Conservation (phyloP, 139 green algal species). For the Limnomonas spitsbergensis region DNA sequence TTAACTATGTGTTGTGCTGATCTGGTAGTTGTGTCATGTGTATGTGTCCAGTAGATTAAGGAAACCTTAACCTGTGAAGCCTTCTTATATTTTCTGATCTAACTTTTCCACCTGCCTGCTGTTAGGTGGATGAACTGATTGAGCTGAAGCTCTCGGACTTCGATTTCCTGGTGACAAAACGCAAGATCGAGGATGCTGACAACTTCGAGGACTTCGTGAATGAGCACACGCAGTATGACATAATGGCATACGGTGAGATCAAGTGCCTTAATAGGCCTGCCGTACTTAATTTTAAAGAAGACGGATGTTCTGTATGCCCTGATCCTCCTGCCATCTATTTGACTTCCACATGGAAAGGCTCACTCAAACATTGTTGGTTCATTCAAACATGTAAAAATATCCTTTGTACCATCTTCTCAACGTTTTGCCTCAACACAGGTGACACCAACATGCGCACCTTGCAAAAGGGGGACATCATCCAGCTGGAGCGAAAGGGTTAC, state of each 20-base stretch:
- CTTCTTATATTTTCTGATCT: constrained; percentile 15
- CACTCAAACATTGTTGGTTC: no score
- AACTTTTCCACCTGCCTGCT: constrained; percentile 11
- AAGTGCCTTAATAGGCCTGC: neutral
- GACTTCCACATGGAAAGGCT: no score
- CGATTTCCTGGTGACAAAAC: constrained; percentile 94
- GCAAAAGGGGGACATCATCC: constrained; percentile 89
- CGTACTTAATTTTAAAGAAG: neutral
- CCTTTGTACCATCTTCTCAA: no score
- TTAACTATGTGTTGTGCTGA: neutral
- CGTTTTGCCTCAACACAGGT: no score
- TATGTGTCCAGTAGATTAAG: constrained; percentile 34
- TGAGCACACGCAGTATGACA: constrained; percentile 50
- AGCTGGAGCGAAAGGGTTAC: constrained; percentile 97
- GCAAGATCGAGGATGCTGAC: constrained; percentile 88
- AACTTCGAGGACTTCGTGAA: constrained; percentile 79
- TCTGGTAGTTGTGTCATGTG: neutral
- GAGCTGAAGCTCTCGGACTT: constrained; percentile 73
- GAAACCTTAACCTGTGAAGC: constrained; percentile 39
- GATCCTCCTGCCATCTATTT: no score
- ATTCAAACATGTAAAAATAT: no score
- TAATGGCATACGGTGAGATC: constrained; percentile 46
- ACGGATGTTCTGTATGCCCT: neutral
- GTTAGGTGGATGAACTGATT: constrained; percentile 34
- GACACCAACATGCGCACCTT: constrained; percentile 92